A percentile compares a stretch with the other conserved stretches of the same genome.
Evolutionary conservation across 2,329 filamentous ascomycete species (phyloP).

Genomic region (Scleromitrula shiraiana): DNA sequence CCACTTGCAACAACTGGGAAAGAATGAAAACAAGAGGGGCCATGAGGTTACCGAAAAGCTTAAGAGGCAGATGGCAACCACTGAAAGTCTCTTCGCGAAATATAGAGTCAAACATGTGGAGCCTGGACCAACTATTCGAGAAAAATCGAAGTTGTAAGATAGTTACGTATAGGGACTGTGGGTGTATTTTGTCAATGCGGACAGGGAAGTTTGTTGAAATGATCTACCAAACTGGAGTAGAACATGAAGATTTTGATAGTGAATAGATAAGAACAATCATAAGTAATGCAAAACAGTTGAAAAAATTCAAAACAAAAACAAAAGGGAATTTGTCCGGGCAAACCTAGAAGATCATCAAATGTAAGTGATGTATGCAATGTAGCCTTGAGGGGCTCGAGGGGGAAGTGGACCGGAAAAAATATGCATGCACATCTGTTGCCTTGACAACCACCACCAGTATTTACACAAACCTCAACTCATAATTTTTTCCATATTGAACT

Average conservation of each 20-base stretch:
- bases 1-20: slow-evolving; percentile 72
- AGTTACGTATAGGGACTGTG: not conserved
- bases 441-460: slow-evolving; percentile 4
- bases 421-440: not conserved
- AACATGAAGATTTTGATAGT: not conserved
- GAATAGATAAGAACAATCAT: not conserved
- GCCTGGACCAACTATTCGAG: slow-evolving; percentile 22
- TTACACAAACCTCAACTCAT: slow-evolving; percentile 3
- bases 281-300: not conserved
- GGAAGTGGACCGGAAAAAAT: slow-evolving; percentile 5
- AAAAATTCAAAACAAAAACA: not conserved
- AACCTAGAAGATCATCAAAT: no score
- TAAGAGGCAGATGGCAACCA: slow-evolving; percentile 54
- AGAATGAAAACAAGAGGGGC: slow-evolving; percentile 69
- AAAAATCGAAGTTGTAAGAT: slow-evolving; percentile 28
- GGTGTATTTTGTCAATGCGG: not conserved
- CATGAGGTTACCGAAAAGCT: slow-evolving; percentile 53
- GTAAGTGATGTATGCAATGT: not conserved
- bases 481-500: slow-evolving; percentile 2
- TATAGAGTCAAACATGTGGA: slow-evolving; percentile 38
- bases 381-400: not conserved
- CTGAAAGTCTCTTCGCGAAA: slow-evolving; percentile 56
- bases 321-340: not conserved
- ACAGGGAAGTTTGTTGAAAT: not conserved
- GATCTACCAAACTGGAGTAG: not conserved